phyloP scores from a whole-genome alignment of 164 flowering plant genomes.

The Vitis rupestris region DNA sequence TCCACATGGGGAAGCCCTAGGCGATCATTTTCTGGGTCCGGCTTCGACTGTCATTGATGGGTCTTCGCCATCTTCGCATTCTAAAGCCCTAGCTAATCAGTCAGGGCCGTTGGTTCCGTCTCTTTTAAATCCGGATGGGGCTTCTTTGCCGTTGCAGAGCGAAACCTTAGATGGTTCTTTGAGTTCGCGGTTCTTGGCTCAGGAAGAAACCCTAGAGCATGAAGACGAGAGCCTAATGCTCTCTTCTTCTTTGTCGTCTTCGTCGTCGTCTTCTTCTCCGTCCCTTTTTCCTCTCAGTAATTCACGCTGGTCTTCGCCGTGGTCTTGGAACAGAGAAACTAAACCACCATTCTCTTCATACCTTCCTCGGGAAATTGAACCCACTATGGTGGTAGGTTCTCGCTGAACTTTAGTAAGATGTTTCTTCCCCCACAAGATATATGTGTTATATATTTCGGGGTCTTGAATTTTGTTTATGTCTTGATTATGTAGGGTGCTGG shows the following conservation, averaged over 20 bases:
- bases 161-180: not conserved
- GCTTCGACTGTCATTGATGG: no score
- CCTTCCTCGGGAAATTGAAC: constrained; percentile 1
- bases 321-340: not conserved
- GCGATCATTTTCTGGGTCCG: no score
- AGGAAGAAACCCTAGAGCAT: not conserved
- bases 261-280: no score
- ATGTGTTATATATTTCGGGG: not conserved
- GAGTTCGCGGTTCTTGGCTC: not conserved
- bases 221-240: not conserved
- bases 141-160: not conserved
- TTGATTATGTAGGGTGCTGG: constrained; percentile 67
- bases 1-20: not conserved
- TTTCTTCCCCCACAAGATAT: not conserved
- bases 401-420: not conserved
- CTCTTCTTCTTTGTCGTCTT: not conserved
- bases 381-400: constrained; percentile 21
- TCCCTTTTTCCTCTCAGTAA: no score
- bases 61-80: not conserved
- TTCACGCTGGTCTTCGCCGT: not conserved
- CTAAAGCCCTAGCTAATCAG: not conserved
- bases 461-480: not conserved
- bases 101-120: not conserved
- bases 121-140: not conserved
- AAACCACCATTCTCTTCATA: not conserved